These are phyloP conservation scores for Xerophyta viscosa DNA, from an alignment of 106 monocot species.

Conservation along the genomic window DNA sequence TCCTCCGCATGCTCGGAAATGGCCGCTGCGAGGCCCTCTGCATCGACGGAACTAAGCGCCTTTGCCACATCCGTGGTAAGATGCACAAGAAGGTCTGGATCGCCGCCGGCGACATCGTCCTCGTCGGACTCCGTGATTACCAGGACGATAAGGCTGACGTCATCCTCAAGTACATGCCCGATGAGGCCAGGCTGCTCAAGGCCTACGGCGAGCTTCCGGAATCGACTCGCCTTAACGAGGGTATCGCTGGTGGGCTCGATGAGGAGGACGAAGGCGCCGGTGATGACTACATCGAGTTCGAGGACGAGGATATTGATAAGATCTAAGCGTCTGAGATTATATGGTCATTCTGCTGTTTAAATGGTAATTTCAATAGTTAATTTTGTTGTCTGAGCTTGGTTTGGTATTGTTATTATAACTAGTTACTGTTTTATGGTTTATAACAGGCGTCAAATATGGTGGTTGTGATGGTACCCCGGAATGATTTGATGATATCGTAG, in stretches of 20 bases:
- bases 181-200: conserved; percentile 60
- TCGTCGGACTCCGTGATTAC: conserved; percentile 65
- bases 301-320: conserved; percentile 74
- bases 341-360: too few species aligned
- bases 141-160: conserved; percentile 77
- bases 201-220: conserved; percentile 69
- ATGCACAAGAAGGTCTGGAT: conserved; percentile 87
- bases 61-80: conserved; percentile 65
- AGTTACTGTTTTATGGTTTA: too few species aligned
- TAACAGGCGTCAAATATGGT: too few species aligned
- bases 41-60: conserved; percentile 62
- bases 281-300: conserved; percentile 66
- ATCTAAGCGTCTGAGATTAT: conserved; percentile 27
- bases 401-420: too few species aligned
- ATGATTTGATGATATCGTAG: too few species aligned
- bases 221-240: conserved; percentile 54
- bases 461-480: too few species aligned
- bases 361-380: too few species aligned
- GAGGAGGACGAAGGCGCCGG: conserved; percentile 55
- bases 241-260: conserved; percentile 53
- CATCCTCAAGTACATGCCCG: conserved; percentile 75
- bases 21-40: conserved; percentile 66
- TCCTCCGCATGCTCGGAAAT: conserved; percentile 67
- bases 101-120: conserved; percentile 62
- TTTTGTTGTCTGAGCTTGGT: too few species aligned